Evolutionary conservation across 2,329 filamentous ascomycete genomes (phyloP), one percentile per base, ranked within the genome.

Genomic region (Macrophomina pseudophaseolina): DNA sequence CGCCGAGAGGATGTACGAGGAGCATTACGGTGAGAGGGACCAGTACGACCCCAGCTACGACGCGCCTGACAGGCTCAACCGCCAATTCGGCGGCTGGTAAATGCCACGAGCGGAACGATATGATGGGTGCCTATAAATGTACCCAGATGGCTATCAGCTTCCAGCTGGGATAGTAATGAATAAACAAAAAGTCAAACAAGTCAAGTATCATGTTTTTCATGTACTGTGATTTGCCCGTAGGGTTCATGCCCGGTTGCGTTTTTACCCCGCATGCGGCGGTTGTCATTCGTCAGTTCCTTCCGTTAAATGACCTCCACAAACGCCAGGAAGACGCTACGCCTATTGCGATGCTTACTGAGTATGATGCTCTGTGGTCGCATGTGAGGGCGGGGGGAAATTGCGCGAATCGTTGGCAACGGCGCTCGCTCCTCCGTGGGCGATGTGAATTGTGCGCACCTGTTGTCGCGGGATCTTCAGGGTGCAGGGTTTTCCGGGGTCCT

Each of bases 1-100:
- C 40, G 79, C 81, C 14, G 78, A 83, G 74, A 69, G 73, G 12
- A 78, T 84, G 76, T 84, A 84, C 70, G 81, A 84, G 66, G 78
- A 83, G 70, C 82, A 84, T 69, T 84, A 85, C 70, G 74, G 80
- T 46, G 65, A 75, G 23, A 68, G 71, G 28, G 79, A 82, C 68
- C 75, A 82, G 74, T 84, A 83, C 71, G 75, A 83, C 69, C 81
- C 82, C 16, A 78, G 80, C 71, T 75, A 80, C 70, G 77, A 80
- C 7, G 7, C 49, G 16, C 59, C 59, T 2, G 59, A 67, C 5
- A 54, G 52, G 49, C 28, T 66, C 51, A 42, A 64, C 51, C 51
- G 59, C 23, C 40, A 64, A 53, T 77, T 77, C 67, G 71, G 68
- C 49, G 70, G 66, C 59, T 67, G n/a, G 5, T 67, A 67, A 64